phyloP scores from a whole-genome alignment of 164 flowering plant species.

The Berberis vulgaris region DNA sequence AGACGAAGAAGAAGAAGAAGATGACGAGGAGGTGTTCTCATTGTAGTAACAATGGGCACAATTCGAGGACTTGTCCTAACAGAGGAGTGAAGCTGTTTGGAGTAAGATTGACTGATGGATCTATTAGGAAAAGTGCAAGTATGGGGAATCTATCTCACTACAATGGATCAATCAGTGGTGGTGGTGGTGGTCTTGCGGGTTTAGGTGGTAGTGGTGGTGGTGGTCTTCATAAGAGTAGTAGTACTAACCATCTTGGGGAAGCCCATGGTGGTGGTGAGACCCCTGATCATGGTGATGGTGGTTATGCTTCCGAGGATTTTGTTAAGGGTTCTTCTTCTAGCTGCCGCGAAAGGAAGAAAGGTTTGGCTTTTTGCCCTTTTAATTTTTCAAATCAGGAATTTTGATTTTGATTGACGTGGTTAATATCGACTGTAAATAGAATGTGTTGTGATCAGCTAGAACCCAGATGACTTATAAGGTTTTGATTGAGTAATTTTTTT shows the following conservation, averaged over 20 bases:
- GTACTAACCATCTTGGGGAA: constrained; percentile 2
- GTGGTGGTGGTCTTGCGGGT: neutral
- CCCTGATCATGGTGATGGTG: constrained; percentile 50
- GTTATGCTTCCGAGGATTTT: constrained; percentile 88
- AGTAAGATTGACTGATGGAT: constrained; percentile 76
- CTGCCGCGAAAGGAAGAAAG: constrained; percentile 78
- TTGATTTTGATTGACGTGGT: neutral
- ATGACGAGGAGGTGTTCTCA: constrained; percentile 90
- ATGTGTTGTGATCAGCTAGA: no score
- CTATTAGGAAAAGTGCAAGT: constrained; percentile 87
- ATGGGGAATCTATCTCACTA: constrained; percentile 80
- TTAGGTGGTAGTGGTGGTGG: constrained; percentile 4
- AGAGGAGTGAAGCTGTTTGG: constrained; percentile 86
- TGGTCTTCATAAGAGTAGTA: constrained; percentile 9
- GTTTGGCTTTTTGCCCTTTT: constrained; percentile 20
- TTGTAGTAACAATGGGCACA: constrained; percentile 87
- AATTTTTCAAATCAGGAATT: no score
- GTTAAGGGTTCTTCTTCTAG: constrained; percentile 48
- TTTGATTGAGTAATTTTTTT: no score
- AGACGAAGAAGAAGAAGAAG: no score
- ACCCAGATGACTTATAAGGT: no score
- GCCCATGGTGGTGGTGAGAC: constrained; percentile 16
- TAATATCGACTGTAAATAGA: neutral
- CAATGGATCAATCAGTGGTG: constrained; percentile 19
- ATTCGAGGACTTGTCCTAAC: constrained; percentile 88